Conservation (phyloP, 23 red algal genomes). For the Cyanidioschyzon merolae region DNA sequence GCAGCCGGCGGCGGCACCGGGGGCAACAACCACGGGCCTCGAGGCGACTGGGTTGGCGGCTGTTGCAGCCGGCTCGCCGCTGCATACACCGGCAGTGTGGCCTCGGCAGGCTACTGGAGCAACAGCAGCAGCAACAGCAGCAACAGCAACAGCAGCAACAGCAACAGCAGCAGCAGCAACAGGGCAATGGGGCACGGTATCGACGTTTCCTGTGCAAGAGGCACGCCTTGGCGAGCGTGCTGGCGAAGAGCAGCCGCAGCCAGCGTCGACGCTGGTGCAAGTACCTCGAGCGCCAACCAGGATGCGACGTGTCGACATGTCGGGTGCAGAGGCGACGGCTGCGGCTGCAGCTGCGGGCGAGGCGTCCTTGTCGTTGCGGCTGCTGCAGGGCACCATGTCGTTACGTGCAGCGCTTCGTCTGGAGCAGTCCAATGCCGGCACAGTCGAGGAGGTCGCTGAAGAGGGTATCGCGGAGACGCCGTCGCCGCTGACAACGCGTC, state of each 20-base stretch:
- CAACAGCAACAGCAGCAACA: neutral
- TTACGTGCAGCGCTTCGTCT: constrained; percentile 12
- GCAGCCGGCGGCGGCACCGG: neutral
- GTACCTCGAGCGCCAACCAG: no score
- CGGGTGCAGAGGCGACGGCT: neutral
- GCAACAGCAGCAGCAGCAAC: neutral
- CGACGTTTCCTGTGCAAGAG: neutral
- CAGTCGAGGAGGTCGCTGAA: neutral
- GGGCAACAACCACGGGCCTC: neutral
- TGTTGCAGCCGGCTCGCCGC: neutral
- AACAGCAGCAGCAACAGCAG: neutral
- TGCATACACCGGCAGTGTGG: neutral
- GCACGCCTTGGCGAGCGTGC: neutral
- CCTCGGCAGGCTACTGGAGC: neutral
- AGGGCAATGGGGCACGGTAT: neutral
- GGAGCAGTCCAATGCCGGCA: neutral
- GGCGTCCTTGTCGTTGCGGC: constrained; percentile 1
- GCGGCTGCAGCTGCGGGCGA: neutral
- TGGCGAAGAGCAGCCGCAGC: neutral
- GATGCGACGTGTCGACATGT: neutral
- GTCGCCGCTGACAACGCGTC: no score
- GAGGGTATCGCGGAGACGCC: constrained; percentile 8
- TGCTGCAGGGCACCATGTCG: constrained; percentile 15
- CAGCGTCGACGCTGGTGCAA: neutral
- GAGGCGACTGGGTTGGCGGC: neutral